phyloP scores from a whole-genome alignment of 805 yeast species.

The Scheffersomyces lignosus region DNA sequence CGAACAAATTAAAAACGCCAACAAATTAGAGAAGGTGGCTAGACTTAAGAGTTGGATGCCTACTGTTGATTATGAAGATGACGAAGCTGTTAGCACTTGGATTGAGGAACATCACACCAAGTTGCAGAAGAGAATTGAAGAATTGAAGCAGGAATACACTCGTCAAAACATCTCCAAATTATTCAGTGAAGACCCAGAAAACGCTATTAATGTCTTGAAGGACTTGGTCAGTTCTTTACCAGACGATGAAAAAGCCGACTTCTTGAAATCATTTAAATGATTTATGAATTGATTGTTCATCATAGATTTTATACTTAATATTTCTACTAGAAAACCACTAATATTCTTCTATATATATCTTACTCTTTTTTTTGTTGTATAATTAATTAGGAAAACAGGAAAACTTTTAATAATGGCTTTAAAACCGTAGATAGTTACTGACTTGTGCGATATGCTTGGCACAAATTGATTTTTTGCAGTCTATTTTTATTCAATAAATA shows the following conservation, averaged over 20 bases:
- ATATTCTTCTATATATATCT: too few relatives aligned
- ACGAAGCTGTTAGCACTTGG: conserved; percentile 78
- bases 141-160: conserved; percentile 64
- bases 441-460: too few relatives aligned
- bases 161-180: conserved; percentile 64
- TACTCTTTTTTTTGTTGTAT: too few relatives aligned
- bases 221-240: conserved; percentile 35
- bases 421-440: too few relatives aligned
- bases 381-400: too few relatives aligned
- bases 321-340: too few relatives aligned
- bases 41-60: conserved; percentile 89
- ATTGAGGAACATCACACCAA: conserved; percentile 74
- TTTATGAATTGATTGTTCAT: too few relatives aligned
- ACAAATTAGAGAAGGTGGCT: conserved; percentile 80
- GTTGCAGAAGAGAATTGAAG: conserved; percentile 60
- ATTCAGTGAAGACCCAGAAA: conserved; percentile 31
- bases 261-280: conserved; percentile 24
- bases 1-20: conserved; percentile 53
- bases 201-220: conserved; percentile 33
- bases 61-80: conserved; percentile 66
- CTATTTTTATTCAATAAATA: too few relatives aligned
- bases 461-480: too few relatives aligned
- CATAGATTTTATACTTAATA: too few relatives aligned
- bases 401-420: too few relatives aligned
- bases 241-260: conserved; percentile 33